Base-by-base conservation (phyloP, 106 monocot species). In the Dendrobium huoshanense region DNA sequence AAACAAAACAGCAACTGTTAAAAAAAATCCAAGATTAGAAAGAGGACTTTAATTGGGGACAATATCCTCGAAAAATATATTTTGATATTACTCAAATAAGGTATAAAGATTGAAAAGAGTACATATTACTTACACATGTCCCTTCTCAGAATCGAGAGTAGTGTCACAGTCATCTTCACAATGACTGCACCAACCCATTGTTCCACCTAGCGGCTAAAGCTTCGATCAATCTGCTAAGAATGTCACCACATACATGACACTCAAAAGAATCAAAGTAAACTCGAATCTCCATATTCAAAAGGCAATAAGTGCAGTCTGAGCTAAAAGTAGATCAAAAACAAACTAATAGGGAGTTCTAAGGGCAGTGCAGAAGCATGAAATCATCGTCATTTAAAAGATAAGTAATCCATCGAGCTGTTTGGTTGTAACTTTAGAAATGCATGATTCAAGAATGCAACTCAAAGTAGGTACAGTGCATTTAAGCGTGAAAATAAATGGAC, bases 1-100 rank as follows among this genome's bases (percentile, higher is more conserved):
- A 96, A 10, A 25, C 67, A 17, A 16, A 33, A 70, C 96, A 96
- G 75, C 88, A 92, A 77, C 96, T 96, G 82, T 56, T 42, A 7
- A 3, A 49, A 37, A 29, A 59, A 58, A 45, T 22, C 11, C 31
- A 59, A 77, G 61, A 83, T 31, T 67, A 81, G 7, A 67, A 83
- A 68, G 17, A 79, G 6, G 10, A 37, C 9, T 37, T 70, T 37
- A 68, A 15, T 68, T 37, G 22, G 37, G 33, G 37, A 70, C 24
- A 65, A 40, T 33, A 13, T 55, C 75, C 6, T 37, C 55, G n/a
- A 65, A 24, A 68, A 80, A 77, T 18, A 29, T 2, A 22, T 77
- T 33, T 54, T 54, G 18, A 27, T 18, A 73, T 6, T 9, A 56
- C 42, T n/a, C 27, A 9, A 44, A 70, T 56, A 11, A 29, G 11